Base-by-base conservation (phyloP, 306 rosid species). In the Rubus idaeus region DNA sequence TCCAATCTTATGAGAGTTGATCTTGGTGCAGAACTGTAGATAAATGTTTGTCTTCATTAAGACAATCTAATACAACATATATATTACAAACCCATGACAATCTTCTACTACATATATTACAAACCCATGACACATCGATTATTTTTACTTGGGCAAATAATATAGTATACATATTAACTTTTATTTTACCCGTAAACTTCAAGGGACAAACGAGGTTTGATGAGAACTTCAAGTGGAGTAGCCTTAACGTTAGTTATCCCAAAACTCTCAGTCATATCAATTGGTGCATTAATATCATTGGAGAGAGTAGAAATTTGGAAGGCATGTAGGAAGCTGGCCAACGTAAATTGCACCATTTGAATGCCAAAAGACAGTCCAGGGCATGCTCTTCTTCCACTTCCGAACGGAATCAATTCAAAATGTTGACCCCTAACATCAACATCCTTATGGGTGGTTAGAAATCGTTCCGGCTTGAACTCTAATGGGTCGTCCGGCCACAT, bases 341-440 rank as follows among this genome's bases (percentile, higher is more conserved):
- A 56, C 0, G 61, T 46, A 1, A 82, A 60, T 4, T 77, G 77
- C 61, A 53, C 52, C 8, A 79, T 5, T 18, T 74, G 83, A 0
- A 77, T 68, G 0, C 70, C 88, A 40, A 84, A 71, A 2, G 73
- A 16, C 2, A 82, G 1, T 2, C 73, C 83, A 3, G 88, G 87
- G 4, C 88, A 82, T 9, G 77, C 47, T 84, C 88, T 74, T 40
- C 88, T 68, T 0, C 90, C 90, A 8, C 80, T 71, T 0, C 85
- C 85, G 53, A 87, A 87, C 0, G 90, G 87, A 14, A 87, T 65
- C 17, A 84, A 16, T 11, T 82, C 81, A 37, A 71, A 79, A 37
- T 84, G 14, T 3, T 76, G 75, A 3, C 86, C 87, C 26, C 52
- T 71, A 10, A 78, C 12, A 1, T 83, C 85, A 0, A 80, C 50